Evolutionary conservation across 768 basidiomycete genomes (phyloP).

Genomic region (Bullera alba): DNA sequence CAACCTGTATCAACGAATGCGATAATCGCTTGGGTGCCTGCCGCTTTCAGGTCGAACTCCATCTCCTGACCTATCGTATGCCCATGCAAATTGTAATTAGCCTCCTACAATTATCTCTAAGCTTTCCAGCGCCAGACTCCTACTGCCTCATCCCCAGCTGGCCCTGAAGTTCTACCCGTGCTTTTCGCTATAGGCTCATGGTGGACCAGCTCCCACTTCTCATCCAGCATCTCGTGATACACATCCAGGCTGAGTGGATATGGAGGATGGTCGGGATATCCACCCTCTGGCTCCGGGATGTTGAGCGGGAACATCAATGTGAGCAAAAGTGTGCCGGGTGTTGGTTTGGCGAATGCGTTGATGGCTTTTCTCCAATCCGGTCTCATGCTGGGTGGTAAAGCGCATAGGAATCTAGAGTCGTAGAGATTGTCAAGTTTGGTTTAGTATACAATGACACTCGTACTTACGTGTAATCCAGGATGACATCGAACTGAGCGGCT

Average conservation of each 20-base stretch:
- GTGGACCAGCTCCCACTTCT: conserved; percentile 28
- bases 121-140: conserved; percentile 15
- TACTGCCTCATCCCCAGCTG: conserved; percentile 18
- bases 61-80: too few species aligned
- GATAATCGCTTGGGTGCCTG: too few species aligned
- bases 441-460: not conserved
- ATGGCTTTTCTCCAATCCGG: conserved; percentile 22
- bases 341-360: conserved; percentile 7
- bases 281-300: conserved; percentile 1
- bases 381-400: conserved; percentile 25
- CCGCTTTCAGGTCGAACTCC: too few species aligned
- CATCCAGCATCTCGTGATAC: conserved; percentile 35
- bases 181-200: conserved; percentile 12
- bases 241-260: conserved; percentile 21
- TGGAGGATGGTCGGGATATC: conserved; percentile 14
- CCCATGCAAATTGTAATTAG: too few species aligned
- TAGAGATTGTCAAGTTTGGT: not conserved
- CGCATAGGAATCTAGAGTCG: conserved; percentile 37
- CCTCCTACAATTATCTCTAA: too few species aligned
- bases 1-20: too few species aligned
- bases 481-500: conserved; percentile 18
- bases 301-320: conserved; percentile 40
- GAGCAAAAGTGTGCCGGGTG: conserved; percentile 17
- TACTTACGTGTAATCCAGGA: conserved; percentile 40
- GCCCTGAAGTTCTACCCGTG: conserved; percentile 13